phyloP scores from a whole-genome alignment of 345 rosid genomes.

The Limnanthes douglasii region DNA sequence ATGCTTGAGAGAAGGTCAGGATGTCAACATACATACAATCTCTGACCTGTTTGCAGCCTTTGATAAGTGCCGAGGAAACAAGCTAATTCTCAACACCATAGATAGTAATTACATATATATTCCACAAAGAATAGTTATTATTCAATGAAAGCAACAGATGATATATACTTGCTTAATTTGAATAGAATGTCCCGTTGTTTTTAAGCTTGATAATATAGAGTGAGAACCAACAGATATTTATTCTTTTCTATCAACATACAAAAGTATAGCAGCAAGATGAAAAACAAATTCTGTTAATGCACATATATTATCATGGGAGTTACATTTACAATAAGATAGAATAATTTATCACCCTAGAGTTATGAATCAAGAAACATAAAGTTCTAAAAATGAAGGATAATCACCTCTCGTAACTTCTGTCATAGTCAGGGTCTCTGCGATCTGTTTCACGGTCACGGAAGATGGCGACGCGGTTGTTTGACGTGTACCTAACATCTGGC shows the following conservation, averaged over 20 bases:
- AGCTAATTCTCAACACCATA: too few species aligned
- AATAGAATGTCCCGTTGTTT: too few species aligned
- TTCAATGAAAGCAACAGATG: too few species aligned
- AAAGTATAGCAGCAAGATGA: not conserved
- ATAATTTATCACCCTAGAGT: too few species aligned
- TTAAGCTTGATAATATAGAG: not conserved
- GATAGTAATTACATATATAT: too few species aligned
- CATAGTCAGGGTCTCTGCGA: slow-evolving; percentile 73
- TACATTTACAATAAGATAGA: not conserved
- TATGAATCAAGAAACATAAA: too few species aligned
- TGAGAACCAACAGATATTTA: not conserved
- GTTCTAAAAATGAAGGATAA: not conserved
- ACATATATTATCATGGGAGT: not conserved
- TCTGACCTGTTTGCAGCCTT: too few species aligned
- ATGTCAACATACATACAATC: too few species aligned
- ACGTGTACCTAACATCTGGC: slow-evolving; percentile 33
- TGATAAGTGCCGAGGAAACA: too few species aligned
- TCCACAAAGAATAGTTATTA: too few species aligned
- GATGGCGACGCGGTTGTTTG: slow-evolving; percentile 51
- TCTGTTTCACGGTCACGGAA: slow-evolving; percentile 73
- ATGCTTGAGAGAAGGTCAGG: too few species aligned
- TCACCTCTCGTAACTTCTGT: slow-evolving; percentile 64
- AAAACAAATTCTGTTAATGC: not conserved
- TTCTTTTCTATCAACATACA: not conserved
- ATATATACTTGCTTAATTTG: too few species aligned